phyloP scores from a whole-genome alignment of 257 asterid species.

The Jaltomata sinuosa region DNA sequence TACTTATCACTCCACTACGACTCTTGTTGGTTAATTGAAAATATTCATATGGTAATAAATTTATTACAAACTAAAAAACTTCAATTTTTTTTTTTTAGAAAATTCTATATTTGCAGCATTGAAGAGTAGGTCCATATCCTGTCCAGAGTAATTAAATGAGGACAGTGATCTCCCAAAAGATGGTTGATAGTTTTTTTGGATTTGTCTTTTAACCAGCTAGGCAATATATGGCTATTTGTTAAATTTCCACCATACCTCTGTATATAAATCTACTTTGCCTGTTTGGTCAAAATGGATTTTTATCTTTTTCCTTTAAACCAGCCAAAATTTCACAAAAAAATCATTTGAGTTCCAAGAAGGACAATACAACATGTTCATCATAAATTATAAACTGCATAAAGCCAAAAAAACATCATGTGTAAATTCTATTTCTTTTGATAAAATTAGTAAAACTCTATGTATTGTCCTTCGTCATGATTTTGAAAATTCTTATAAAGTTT shows the following conservation, averaged over 20 bases:
- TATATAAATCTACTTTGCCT: not conserved
- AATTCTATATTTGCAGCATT: not conserved
- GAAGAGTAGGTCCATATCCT: not conserved
- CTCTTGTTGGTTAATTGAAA: no score
- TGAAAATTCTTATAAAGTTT: not conserved
- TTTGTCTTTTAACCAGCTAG: conserved; percentile 2
- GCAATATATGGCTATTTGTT: not conserved
- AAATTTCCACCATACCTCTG: not conserved
- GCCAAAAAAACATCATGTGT: not conserved
- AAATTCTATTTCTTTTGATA: not conserved
- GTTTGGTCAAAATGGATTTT: not conserved
- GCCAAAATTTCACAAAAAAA: not conserved
- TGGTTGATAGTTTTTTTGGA: not conserved
- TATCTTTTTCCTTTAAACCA: not conserved
- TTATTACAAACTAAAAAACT: not conserved
- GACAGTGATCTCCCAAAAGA: not conserved
- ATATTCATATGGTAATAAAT: not conserved
- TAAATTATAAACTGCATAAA: not conserved
- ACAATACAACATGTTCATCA: not conserved
- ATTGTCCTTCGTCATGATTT: not conserved
- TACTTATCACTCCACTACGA: no score
- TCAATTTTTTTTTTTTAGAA: no score
- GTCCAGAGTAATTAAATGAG: not conserved
- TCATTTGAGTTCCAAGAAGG: not conserved
- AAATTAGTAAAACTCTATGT: not conserved